Conservation (phyloP, 306 rosid species). For the Mucuna pruriens region DNA sequence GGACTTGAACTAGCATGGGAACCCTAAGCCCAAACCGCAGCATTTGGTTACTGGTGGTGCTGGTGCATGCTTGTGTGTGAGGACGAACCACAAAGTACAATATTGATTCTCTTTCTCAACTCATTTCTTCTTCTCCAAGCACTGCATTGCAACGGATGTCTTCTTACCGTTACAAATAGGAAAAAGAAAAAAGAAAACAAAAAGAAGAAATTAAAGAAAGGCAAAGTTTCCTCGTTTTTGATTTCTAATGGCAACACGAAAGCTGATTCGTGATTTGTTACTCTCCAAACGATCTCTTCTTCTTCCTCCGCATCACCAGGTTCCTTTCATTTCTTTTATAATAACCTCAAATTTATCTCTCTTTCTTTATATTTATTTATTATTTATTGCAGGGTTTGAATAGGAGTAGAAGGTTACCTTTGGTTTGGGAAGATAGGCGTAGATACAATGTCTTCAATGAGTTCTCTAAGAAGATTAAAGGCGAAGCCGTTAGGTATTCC, state of each 20-base stretch:
- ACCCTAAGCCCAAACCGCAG: too few species aligned
- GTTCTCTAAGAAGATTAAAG: slow-evolving; percentile 76
- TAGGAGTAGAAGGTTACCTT: slow-evolving; percentile 44
- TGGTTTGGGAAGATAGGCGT: slow-evolving; percentile 49
- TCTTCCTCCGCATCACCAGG: slow-evolving; percentile 62
- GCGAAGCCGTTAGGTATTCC: slow-evolving; percentile 73
- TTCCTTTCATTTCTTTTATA: slow-evolving; percentile 10
- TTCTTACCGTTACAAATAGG: not conserved
- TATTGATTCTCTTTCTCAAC: too few species aligned
- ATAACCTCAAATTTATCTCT: not conserved
- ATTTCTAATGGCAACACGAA: slow-evolving; percentile 56
- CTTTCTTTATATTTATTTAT: not conserved
- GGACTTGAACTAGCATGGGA: too few species aligned
- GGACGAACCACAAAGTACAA: too few species aligned
- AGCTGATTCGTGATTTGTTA: slow-evolving; percentile 77
- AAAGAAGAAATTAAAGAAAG: not conserved
- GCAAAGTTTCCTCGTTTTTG: not conserved
- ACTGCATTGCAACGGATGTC: not conserved
- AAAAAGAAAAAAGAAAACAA: not conserved
- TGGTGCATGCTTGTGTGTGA: too few species aligned
- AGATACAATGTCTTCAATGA: slow-evolving; percentile 77
- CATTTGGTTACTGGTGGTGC: too few species aligned
- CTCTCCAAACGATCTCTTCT: slow-evolving; percentile 55
- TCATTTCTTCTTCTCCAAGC: not conserved
- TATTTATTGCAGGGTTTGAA: slow-evolving; percentile 43